Conservation (phyloP, 2,329 filamentous ascomycete species). For the Ophiostoma populinum region DNA sequence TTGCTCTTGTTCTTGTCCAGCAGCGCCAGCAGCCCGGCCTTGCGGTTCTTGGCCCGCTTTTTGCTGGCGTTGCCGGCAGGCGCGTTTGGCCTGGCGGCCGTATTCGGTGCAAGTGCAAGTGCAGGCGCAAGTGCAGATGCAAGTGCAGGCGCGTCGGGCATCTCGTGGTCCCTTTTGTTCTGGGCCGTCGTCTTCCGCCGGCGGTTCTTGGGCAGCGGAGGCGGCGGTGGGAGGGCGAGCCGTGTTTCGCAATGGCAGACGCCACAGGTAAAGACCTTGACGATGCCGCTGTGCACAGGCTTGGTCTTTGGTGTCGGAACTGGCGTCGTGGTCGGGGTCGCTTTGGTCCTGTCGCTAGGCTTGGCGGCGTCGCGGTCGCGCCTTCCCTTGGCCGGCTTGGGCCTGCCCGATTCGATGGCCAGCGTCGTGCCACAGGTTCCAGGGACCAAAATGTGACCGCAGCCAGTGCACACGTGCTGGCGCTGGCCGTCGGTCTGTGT, state of each 20-base stretch:
- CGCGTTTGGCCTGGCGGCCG: slow-evolving; percentile 13
- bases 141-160: not conserved
- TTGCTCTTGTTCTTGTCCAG: slow-evolving; percentile 30
- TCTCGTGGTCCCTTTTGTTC: slow-evolving; percentile 12
- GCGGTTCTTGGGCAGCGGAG: slow-evolving; percentile 13
- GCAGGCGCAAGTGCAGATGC: not conserved
- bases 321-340: not conserved
- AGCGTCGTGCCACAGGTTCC: slow-evolving; percentile 26
- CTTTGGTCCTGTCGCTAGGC: not conserved
- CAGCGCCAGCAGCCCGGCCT: slow-evolving; percentile 47
- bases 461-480: slow-evolving; percentile 39
- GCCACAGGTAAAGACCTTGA: slow-evolving; percentile 27
- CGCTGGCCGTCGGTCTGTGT: slow-evolving; percentile 28
- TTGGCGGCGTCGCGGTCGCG: too few relatives aligned
- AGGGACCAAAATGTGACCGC: slow-evolving; percentile 41
- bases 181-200: not conserved
- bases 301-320: not conserved
- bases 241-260: slow-evolving; percentile 27
- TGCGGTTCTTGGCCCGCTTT: slow-evolving; percentile 47
- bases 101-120: not conserved
- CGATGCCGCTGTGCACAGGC: slow-evolving; percentile 11
- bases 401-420: slow-evolving; percentile 17
- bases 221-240: slow-evolving; percentile 23
- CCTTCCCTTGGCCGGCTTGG: slow-evolving; percentile 15
- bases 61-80: slow-evolving; percentile 19